phyloP scores from a whole-genome alignment of 1,284 basidiomycete genomes.

The Ganoderma sinense region DNA sequence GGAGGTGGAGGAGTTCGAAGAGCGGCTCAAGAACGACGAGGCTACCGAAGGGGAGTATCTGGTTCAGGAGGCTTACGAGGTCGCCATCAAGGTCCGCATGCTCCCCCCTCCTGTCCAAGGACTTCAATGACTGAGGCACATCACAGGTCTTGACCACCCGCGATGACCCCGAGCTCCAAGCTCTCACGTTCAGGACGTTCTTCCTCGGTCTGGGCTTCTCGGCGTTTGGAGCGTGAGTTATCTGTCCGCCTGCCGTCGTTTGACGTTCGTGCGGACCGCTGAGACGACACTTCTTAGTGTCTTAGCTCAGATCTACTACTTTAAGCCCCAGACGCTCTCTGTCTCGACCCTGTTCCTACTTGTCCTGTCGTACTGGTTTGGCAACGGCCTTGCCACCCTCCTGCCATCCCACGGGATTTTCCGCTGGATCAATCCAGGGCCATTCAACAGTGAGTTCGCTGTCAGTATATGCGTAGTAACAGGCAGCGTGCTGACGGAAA shows the following conservation, averaged over 20 bases:
- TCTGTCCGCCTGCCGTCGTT: neutral
- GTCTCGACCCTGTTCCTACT: constrained; percentile 46
- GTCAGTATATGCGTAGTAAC: neutral
- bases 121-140: neutral
- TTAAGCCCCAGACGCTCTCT: constrained; percentile 45
- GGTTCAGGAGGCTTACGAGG: constrained; percentile 44
- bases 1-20: constrained; percentile 45
- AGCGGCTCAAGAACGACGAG: constrained; percentile 45
- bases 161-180: constrained; percentile 46
- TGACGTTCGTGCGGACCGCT: constrained; percentile 17
- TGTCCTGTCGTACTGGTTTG: constrained; percentile 47
- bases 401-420: constrained; percentile 45
- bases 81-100: constrained; percentile 44
- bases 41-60: constrained; percentile 42
- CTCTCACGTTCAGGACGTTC: constrained; percentile 46
- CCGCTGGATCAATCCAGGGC: constrained; percentile 50
- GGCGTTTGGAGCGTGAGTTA: constrained; percentile 42
- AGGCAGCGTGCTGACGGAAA: neutral
- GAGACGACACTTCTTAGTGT: constrained; percentile 37
- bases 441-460: constrained; percentile 47
- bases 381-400: constrained; percentile 42
- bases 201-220: constrained; percentile 48
- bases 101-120: neutral
- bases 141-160: constrained; percentile 44
- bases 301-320: constrained; percentile 48